A percentile compares a stretch with the other conserved stretches of the same genome.
These are phyloP conservation scores for Dimocarpus longan DNA, from an alignment of 345 rosid genomes.

Conservation along the genomic window DNA sequence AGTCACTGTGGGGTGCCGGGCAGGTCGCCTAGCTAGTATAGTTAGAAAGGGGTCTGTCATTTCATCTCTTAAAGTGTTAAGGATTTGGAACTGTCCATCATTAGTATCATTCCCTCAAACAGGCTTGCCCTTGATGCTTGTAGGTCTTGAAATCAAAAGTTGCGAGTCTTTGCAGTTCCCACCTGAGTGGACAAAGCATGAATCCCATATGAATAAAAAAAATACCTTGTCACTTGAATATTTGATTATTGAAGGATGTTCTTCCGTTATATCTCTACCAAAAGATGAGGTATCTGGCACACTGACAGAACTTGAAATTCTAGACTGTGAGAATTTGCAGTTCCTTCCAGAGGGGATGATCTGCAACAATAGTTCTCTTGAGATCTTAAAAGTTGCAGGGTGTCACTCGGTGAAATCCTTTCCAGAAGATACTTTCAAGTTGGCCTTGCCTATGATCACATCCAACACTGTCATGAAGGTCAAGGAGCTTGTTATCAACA, in stretches of 20 bases:
- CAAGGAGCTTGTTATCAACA: constrained; percentile 11
- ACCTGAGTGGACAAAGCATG: constrained; percentile 10
- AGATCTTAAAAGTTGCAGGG: constrained; percentile 5
- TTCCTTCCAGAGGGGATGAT: constrained; percentile 22
- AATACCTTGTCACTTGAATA: constrained; percentile 19
- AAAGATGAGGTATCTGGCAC: constrained; percentile 17
- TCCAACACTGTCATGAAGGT: neutral
- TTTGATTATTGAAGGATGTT: constrained; percentile 22
- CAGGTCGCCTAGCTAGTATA: too few relatives aligned
- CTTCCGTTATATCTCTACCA: constrained; percentile 29
- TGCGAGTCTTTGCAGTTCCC: constrained; percentile 21
- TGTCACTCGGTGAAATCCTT: constrained; percentile 14
- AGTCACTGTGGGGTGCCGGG: too few relatives aligned
- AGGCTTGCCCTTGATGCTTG: constrained; percentile 20
- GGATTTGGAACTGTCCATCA: constrained; percentile 14
- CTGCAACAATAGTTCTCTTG: constrained; percentile 9
- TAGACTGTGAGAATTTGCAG: constrained; percentile 21
- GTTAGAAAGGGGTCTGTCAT: too few relatives aligned
- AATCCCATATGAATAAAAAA: neutral
- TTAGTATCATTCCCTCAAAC: constrained; percentile 11
- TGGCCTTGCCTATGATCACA: neutral
- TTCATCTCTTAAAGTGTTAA: constrained; percentile 6
- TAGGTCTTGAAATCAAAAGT: constrained; percentile 19
- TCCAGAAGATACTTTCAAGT: neutral
- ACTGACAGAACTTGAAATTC: constrained; percentile 14